A percentile compares a stretch with the other conserved stretches of the same genome.
These are phyloP conservation scores for Sicyos baderoa DNA, from an alignment of 306 rosid genomes.

Conservation along the genomic window DNA sequence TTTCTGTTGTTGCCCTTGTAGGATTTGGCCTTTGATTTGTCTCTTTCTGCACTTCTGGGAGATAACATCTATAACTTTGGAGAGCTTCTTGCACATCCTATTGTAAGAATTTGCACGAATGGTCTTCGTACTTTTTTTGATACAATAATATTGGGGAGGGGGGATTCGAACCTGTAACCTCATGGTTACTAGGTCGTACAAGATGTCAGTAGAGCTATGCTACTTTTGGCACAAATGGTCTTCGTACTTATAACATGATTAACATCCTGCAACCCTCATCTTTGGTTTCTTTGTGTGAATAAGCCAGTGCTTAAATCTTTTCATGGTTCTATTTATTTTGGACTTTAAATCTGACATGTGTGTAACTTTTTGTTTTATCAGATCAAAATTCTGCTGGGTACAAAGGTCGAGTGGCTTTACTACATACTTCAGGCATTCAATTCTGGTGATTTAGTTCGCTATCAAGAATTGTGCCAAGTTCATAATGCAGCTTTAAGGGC, in stretches of 20 bases:
- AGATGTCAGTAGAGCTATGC: too few species aligned
- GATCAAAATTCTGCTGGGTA: constrained; percentile 78
- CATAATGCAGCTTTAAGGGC: constrained; percentile 85
- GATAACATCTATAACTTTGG: constrained; percentile 98
- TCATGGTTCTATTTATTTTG: too few species aligned
- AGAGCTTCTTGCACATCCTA: constrained; percentile 95
- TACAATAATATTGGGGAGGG: too few species aligned
- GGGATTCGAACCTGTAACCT: too few species aligned
- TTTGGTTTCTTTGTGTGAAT: too few species aligned
- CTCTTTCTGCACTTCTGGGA: constrained; percentile 93
- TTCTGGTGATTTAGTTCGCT: constrained; percentile 79
- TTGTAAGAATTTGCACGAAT: constrained; percentile 54
- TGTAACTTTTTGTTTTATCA: constrained; percentile 25
- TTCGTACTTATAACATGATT: too few species aligned
- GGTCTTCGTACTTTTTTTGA: too few species aligned
- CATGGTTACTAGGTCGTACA: too few species aligned
- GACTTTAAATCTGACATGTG: too few species aligned
- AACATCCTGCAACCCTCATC: too few species aligned
- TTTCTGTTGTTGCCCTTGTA: constrained; percentile 24
- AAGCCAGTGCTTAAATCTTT: too few species aligned
- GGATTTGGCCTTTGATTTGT: constrained; percentile 97
- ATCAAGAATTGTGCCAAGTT: constrained; percentile 85
- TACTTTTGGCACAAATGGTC: too few species aligned
- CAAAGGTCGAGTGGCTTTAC: constrained; percentile 99
- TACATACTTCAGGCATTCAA: constrained; percentile 92